phyloP scores from a whole-genome alignment of 192 early-diverging fungal genomes.

The Chytriomyces sp. region DNA sequence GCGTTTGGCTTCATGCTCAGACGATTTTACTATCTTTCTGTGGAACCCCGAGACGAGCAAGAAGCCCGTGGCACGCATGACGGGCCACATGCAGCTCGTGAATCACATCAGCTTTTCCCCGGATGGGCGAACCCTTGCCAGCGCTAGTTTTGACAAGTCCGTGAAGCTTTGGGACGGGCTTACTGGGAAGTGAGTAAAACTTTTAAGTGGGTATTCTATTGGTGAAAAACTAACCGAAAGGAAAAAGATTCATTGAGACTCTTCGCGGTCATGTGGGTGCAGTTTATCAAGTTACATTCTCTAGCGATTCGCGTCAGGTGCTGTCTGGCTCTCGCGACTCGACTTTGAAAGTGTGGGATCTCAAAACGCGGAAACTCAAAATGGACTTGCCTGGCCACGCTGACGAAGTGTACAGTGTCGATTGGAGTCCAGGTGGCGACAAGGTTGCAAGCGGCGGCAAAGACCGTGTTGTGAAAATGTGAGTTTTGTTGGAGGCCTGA shows the following conservation, averaged over 20 bases:
- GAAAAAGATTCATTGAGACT: conserved; percentile 74
- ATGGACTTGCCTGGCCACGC: conserved; percentile 94
- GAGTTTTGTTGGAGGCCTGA: too few species aligned
- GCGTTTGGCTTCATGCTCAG: conserved; percentile 87
- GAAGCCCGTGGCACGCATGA: conserved; percentile 63
- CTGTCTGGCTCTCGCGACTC: conserved; percentile 89
- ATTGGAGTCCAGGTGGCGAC: conserved; percentile 92
- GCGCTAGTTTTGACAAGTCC: conserved; percentile 94
- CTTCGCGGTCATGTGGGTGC: conserved; percentile 94
- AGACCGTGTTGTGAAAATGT: conserved; percentile 89
- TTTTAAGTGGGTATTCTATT: background rate
- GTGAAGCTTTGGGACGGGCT: conserved; percentile 96
- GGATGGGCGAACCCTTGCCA: conserved; percentile 84
- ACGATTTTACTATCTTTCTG: conserved; percentile 97
- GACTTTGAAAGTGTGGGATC: conserved; percentile 92
- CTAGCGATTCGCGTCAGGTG: conserved; percentile 88
- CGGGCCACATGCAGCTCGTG: conserved; percentile 87
- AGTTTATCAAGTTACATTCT: conserved; percentile 96
- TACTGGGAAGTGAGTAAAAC: conserved; percentile 69
- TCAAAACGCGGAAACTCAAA: conserved; percentile 88
- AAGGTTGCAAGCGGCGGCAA: conserved; percentile 92
- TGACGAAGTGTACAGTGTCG: conserved; percentile 92
- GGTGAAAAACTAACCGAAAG: background rate
- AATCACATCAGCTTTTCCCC: conserved; percentile 95
- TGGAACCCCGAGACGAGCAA: conserved; percentile 81